A percentile compares a stretch with the other conserved stretches of the same genome.
phyloP scores from a whole-genome alignment of 1,139 yeast species.

The Kodamaea plutei region DNA sequence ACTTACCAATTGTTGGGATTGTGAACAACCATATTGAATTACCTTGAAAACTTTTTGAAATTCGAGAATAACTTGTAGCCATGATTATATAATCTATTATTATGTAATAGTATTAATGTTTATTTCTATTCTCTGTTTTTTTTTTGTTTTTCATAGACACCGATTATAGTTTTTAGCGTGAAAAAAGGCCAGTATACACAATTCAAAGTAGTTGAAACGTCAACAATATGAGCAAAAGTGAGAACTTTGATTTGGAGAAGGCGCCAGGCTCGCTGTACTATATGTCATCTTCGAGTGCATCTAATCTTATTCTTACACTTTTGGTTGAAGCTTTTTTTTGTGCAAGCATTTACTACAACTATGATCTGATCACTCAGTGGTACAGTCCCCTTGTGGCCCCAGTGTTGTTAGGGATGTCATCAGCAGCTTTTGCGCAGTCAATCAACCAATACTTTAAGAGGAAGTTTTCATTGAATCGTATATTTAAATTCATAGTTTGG shows the following conservation, averaged over 20 bases:
- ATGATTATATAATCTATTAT: too few relatives aligned
- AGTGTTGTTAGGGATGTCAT: conserved; percentile 40
- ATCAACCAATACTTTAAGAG: conserved; percentile 45
- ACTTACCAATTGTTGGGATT: conserved; percentile 81
- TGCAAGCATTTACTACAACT: conserved; percentile 25
- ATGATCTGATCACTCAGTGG: conserved; percentile 18
- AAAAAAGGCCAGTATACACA: too few relatives aligned
- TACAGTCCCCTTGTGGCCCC: conserved; percentile 31
- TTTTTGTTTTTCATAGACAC: too few relatives aligned
- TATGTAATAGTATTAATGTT: too few relatives aligned
- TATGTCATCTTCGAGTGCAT: conserved; percentile 2
- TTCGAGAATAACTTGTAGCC: too few relatives aligned
- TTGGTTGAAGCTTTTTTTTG: conserved; percentile 24
- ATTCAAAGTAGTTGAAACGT: too few relatives aligned
- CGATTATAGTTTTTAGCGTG: too few relatives aligned
- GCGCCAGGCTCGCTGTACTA: conserved; percentile 6
- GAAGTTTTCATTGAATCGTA: conserved; percentile 36
- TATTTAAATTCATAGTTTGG: conserved; percentile 54
- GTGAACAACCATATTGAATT: conserved; percentile 62
- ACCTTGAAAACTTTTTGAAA: too few relatives aligned
- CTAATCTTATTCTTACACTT: conserved; percentile 11
- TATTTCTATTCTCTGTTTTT: too few relatives aligned
- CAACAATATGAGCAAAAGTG: conserved; percentile 1
- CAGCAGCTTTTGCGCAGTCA: conserved; percentile 59
- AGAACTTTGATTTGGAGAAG: conserved; percentile 7